These are phyloP conservation scores for Diaporthe aspalathi DNA, from an alignment of 2,329 filamentous ascomycete species.

Conservation along the genomic window DNA sequence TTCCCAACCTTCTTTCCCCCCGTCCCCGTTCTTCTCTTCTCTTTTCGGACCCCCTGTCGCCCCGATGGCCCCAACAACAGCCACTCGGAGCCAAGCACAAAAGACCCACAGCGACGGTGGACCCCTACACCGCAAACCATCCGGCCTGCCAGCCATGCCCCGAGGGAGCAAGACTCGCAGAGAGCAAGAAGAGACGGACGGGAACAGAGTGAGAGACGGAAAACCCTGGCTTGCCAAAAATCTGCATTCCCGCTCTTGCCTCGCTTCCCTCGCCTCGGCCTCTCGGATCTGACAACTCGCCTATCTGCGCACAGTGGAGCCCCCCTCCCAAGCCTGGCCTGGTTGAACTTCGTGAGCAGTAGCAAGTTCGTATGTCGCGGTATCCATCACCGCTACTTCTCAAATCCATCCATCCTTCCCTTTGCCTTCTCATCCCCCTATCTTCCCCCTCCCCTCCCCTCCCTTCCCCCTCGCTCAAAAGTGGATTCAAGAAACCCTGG, in stretches of 20 bases:
- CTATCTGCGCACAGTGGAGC: constrained; percentile 18
- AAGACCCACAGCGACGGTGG: constrained; percentile 7
- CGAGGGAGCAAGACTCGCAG: neutral
- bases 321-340: neutral
- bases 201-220: neutral
- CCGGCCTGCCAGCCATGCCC: neutral
- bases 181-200: neutral
- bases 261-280: constrained; percentile 30
- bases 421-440: no score
- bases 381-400: constrained; percentile 26
- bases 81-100: constrained; percentile 23
- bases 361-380: neutral
- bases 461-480: constrained; percentile 15
- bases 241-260: constrained; percentile 20
- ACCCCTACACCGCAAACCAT: constrained; percentile 33
- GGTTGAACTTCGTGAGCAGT: constrained; percentile 1
- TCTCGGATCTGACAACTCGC: constrained; percentile 32
- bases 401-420: neutral
- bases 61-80: constrained; percentile 2
- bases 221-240: constrained; percentile 2
- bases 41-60: constrained; percentile 5
- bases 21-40: no score
- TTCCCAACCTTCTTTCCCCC: neutral
- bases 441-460: neutral
- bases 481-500: constrained; percentile 15